Percentiles rank a stretch among this genome's conserved stretches.
phyloP scores from a whole-genome alignment of 2,329 filamentous ascomycete genomes.

The Torrubiella hemipterigena region DNA sequence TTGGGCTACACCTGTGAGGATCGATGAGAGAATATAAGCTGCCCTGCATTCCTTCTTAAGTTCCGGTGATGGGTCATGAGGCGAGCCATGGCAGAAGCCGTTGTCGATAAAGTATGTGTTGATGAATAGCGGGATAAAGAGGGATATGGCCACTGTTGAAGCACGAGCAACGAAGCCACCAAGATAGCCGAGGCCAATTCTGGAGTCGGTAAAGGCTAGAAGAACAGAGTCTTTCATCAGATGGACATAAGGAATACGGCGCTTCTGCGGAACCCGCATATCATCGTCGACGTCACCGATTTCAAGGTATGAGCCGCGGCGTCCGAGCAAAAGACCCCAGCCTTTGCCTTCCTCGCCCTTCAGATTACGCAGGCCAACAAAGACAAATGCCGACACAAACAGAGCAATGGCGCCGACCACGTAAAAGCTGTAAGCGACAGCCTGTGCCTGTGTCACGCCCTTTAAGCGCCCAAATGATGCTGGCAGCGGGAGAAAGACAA shows the following conservation, averaged over 20 bases:
- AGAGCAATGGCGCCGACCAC: conserved; percentile 66
- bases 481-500: conserved; percentile 76
- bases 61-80: conserved; percentile 53
- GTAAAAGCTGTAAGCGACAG: conserved; percentile 79
- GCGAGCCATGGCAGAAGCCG: conserved; percentile 62
- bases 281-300: conserved; percentile 11
- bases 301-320: conserved; percentile 14
- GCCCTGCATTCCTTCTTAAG: conserved; percentile 75
- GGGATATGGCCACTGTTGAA: conserved; percentile 85
- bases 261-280: conserved; percentile 13
- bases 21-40: conserved; percentile 79
- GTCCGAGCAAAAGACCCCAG: conserved; percentile 45
- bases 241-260: conserved; percentile 45
- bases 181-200: conserved; percentile 78
- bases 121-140: conserved; percentile 88
- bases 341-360: conserved; percentile 70
- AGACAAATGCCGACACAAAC: conserved; percentile 60
- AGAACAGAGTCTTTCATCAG: conserved; percentile 51
- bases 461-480: conserved; percentile 60
- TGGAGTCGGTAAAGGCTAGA: conserved; percentile 61
- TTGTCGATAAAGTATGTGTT: conserved; percentile 80
- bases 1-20: conserved; percentile 81
- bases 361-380: conserved; percentile 59
- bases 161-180: conserved; percentile 92
- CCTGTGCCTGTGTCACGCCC: conserved; percentile 60